Base-by-base conservation (phyloP, 1,284 basidiomycete genomes). In the Rhodotorula sp. region DNA sequence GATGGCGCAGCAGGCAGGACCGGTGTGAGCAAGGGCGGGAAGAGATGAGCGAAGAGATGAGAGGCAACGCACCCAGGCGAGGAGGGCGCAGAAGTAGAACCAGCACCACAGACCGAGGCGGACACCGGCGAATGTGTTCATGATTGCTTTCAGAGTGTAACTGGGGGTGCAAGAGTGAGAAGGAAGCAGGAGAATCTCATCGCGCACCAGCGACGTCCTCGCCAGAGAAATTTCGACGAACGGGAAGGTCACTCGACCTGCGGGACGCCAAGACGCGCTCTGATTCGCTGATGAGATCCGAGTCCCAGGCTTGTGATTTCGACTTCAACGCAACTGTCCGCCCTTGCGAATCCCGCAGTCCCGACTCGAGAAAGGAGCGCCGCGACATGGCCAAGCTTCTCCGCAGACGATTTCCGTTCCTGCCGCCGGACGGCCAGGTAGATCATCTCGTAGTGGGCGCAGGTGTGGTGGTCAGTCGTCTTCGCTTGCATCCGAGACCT, bases 401-500 rank as follows among this genome's bases (percentile, higher is more conserved):
- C 4, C 49, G 69, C 8, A 46, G 24, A 30, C 61, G 64, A 1
- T 74, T 66, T n/a, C 29, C 49, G 4, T 68, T 62, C 61, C 45
- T 91, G 85, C 79, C 82, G 20, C 92, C 95, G 7, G 88, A 92
- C 65, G 84, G 84, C 51, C 82, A 82, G 4, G 87, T 96, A n/a
- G 95, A 98, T 80, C 90, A 92, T 80, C 83, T 98, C 24, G 86
- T 99, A 33, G 84, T 99, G n/a, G 95, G 95, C 26, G 95, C 89
- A 81, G 95, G 91, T 85, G 74, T 77, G 18, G 77, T 77, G 3
- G 83, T 74, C 46, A 10, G 69, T 61, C 33, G 61, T 8, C 14
- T 17, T 17, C n/a, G 18, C 44, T 30, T 17, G 5, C 26, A 12
- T n/a, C n/a, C n/a, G 12, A 37, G 6, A 18, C 20, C 37, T 53